phyloP scores from a whole-genome alignment of 306 rosid species.

The Trifolium repens region DNA sequence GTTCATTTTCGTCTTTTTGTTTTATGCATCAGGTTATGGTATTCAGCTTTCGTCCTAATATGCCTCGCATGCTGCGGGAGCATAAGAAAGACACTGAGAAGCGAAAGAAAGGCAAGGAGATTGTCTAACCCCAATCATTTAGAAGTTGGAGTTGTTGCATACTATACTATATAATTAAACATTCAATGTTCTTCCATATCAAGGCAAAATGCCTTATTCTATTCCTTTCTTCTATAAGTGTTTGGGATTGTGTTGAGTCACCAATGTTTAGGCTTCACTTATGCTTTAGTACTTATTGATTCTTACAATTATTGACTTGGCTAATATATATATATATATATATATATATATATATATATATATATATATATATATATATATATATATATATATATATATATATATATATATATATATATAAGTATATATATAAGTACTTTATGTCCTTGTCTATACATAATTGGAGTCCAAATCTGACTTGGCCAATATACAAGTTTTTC shows the following conservation, averaged over 20 bases:
- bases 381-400: too few species aligned
- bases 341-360: too few species aligned
- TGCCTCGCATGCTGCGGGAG: not conserved
- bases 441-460: not conserved
- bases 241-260: constrained; percentile 1
- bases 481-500: not conserved
- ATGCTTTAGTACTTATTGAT: not conserved
- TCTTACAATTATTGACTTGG: not conserved
- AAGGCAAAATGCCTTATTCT: not conserved
- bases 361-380: too few species aligned
- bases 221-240: not conserved
- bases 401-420: too few species aligned
- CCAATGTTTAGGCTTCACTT: not conserved
- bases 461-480: not conserved
- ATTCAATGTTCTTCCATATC: not conserved
- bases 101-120: too few species aligned
- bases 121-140: not conserved
- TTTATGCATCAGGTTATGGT: not conserved
- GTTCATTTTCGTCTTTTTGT: not conserved
- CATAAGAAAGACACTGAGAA: not conserved
- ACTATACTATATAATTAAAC: not conserved
- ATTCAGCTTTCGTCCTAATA: not conserved
- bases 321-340: not conserved
- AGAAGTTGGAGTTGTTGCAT: not conserved
- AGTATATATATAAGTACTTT: not conserved